These are phyloP conservation scores for Mycena venus DNA, from an alignment of 768 basidiomycete species.

Conservation along the genomic window DNA sequence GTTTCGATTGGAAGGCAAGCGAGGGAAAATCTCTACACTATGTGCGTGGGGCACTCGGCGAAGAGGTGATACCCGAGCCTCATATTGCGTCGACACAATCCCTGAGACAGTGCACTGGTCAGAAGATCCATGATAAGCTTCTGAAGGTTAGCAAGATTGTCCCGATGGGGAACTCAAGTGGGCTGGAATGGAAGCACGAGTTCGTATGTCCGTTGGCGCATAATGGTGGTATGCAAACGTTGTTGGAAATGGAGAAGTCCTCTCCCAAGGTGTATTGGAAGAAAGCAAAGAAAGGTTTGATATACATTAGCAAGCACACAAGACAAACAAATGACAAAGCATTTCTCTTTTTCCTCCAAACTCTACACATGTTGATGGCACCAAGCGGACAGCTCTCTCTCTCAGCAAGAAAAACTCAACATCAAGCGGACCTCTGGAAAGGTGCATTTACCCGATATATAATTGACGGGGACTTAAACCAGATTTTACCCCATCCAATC, in stretches of 20 bases:
- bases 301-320: no score
- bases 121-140: neutral
- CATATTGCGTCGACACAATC: neutral
- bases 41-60: neutral
- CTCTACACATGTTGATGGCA: no score
- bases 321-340: no score
- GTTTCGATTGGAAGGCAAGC: neutral
- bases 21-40: neutral
- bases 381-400: neutral
- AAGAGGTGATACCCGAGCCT: neutral
- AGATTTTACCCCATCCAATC: neutral
- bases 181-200: neutral
- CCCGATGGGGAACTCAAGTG: neutral
- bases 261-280: no score
- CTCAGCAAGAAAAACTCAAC: neutral
- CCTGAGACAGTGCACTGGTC: neutral
- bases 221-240: neutral
- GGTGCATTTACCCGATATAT: neutral
- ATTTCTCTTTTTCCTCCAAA: no score
- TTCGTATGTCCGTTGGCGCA: neutral
- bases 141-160: neutral
- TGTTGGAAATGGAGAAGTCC: neutral
- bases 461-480: no score
- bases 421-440: neutral
- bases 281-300: no score